Evolutionary conservation across 768 basidiomycete species (phyloP), one percentile per base, ranked within the genome.

Genomic region (Leccinum imitatum): DNA sequence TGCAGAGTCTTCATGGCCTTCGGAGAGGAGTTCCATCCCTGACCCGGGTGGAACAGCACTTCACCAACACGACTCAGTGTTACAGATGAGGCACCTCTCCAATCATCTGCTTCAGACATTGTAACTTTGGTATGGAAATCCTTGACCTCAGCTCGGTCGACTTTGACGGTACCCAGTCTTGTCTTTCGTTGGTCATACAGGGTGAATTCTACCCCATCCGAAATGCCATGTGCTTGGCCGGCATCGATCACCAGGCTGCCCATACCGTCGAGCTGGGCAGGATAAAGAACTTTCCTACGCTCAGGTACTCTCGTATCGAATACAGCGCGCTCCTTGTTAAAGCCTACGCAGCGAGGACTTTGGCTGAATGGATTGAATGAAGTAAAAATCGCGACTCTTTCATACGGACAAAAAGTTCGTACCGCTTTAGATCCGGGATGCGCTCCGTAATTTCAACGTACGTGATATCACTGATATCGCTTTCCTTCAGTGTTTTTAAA

Each of bases 271-370:
- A 17, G 4, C 1, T n/a, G 8, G 37, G 63, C 47, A 1, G 50
- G 2, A 30, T 65, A 52, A 21, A 46, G 57, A 39, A 59, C 53
- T 4, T 53, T 54, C 27, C 59, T 46, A 31, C 54, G 54, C 15
- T 47, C 60, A 11, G 62, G 39, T 5, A 59, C 51, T 51, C 63
- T 66, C n/a, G 58, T 31, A 50, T 71, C 53, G 48, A 74, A 74
- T 21, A 73, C 44, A 31, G 60, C 47, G 3, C 72, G 70, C 39
- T 59, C 25, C 21, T 48, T 61, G 33, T 69, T 37, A 14, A 31
- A 1, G 5, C 74, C 75, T 57, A 69, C 69, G 19, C 71, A 75
- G 3, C 63, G 71, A 6, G 74, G 74, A 52, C 56, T 62, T 52
- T 75, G 73, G 6, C 69, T 74, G 41, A 33, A 54, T 3, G 3